Base-by-base conservation (phyloP, 192 early-diverging fungal species). In the Lobosporangium transversale region DNA sequence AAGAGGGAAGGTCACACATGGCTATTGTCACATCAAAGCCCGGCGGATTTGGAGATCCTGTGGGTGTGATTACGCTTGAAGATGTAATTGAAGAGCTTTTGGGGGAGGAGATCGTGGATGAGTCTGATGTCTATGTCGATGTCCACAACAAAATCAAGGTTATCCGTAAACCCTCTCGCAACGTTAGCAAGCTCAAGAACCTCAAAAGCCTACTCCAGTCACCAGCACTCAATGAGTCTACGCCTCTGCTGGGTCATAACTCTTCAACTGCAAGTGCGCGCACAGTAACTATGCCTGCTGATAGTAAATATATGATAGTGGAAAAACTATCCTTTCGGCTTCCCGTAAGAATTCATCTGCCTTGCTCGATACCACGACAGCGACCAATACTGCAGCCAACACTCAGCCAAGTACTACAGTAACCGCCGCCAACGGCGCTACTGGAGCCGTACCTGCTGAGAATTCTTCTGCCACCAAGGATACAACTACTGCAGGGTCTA, bases 11-110 rank as follows among this genome's bases (percentile, higher is more conserved):
- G 58, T 90, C 90, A 52, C 92, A 94, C 55, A 89, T 94, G 91
- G 92, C 91, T 5, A 81, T 91, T 42, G 89, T 91, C 10, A 69
- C 67, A 3, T 68, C 69, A 24, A 66, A 85, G 62, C 84, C 83
- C 58, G 79, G 86, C 23, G 62, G 85, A 70, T 69, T 85, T 8
- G 71, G 81, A 3, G 82, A 80, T 30, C 88, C 88, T 2, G 79
- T 92, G 11, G 92, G 92, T 31, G 87, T 92, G 23, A 88, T 94
- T 37, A 94, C 92, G 2, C 79, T 94, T 37, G 92, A 94, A 62
- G 92, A 94, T 70, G 90, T 94, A 14, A 94, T 94, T 62, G 93
- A 94, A 79, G 93, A 93, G 66, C 76, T 94, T 20, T 89, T 94
- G 58, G 90, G 90, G 36, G 93, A 94, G 66, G 90, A 93, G 64